Percentiles rank a stretch among this genome's conserved stretches.
Conservation (phyloP, 257 asterid genomes). For the Nicotiana noctiflora region DNA sequence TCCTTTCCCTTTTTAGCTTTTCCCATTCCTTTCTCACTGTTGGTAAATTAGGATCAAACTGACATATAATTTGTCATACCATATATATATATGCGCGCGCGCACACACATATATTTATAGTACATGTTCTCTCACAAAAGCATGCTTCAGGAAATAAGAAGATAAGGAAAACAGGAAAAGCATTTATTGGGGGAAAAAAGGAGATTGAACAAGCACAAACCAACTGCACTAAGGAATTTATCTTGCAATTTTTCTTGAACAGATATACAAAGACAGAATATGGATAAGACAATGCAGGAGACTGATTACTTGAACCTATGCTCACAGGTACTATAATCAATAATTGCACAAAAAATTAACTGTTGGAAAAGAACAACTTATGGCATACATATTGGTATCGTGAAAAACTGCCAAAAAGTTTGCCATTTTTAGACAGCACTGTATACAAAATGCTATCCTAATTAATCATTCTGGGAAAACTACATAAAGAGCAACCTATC, state of each 20-base stretch:
- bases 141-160: neutral
- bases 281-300: neutral
- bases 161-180: neutral
- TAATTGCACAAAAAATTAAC: neutral
- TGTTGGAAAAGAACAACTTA: neutral
- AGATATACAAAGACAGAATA: neutral
- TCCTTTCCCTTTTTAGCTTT: neutral
- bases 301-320: neutral
- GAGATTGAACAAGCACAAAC: slow-evolving; percentile 3
- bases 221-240: neutral
- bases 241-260: neutral
- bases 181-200: neutral
- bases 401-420: neutral
- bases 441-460: neutral
- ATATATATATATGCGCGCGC: too few species aligned
- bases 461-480: neutral
- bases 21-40: neutral
- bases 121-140: too few species aligned
- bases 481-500: neutral
- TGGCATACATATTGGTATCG: neutral
- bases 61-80: neutral
- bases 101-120: neutral
- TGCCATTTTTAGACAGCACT: neutral
- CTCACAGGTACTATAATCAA: neutral
- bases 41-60: neutral